A percentile compares a stretch with the other conserved stretches of the same genome.
Evolutionary conservation across 257 asterid species (phyloP).

Genomic region (Paraleonurus japonicus): DNA sequence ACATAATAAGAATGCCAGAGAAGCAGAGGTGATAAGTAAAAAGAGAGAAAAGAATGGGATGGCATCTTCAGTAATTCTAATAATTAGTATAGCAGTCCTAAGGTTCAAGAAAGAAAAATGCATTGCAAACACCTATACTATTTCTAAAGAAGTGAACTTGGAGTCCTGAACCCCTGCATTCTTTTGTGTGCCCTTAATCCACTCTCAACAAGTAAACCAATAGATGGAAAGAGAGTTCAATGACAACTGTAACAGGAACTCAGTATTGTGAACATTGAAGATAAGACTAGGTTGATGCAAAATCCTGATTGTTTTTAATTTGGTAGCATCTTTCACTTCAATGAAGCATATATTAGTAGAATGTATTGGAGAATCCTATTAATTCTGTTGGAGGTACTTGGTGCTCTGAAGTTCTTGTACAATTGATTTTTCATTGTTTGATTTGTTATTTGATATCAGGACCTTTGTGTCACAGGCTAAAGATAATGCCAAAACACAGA

Average conservation of each 20-base stretch:
- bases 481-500: conserved; percentile 68
- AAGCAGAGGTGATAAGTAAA: not conserved
- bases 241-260: not conserved
- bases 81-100: not conserved
- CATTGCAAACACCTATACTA: not conserved
- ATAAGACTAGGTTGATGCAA: not conserved
- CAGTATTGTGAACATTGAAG: conserved; percentile 3
- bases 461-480: conserved; percentile 63
- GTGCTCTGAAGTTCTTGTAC: conserved; percentile 10
- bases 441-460: conserved; percentile 14
- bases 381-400: conserved; percentile 13
- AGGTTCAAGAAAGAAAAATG: not conserved
- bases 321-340: conserved; percentile 17
- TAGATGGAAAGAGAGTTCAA: not conserved
- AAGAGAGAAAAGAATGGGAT: conserved; percentile 12
- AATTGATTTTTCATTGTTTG: not conserved
- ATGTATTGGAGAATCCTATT: conserved; percentile 2
- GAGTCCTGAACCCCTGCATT: not conserved
- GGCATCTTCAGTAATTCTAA: not conserved
- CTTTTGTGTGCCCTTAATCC: not conserved
- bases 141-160: conserved; percentile 2
- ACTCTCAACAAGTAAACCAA: not conserved
- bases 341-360: not conserved
- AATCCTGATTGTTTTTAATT: not conserved
- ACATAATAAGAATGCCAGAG: not conserved